Evolutionary conservation across 768 basidiomycete species (phyloP).

Genomic region (Leccinum disarticulatum): DNA sequence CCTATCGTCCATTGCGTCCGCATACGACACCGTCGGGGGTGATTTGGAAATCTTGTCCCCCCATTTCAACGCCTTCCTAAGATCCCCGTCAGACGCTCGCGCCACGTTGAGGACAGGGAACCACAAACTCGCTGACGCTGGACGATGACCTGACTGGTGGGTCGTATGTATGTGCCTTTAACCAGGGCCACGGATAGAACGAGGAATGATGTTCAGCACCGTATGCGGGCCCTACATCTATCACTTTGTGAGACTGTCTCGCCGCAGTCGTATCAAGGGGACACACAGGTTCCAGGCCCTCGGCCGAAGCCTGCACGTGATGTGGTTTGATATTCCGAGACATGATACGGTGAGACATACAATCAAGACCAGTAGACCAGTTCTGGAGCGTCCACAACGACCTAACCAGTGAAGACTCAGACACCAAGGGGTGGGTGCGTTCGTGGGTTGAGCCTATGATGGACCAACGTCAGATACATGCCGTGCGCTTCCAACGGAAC

Average conservation of each 20-base stretch:
- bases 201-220: constrained; percentile 62
- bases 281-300: constrained; percentile 75
- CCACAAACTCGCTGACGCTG: constrained; percentile 44
- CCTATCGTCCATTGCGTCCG: constrained; percentile 66
- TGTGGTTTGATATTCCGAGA: constrained; percentile 60
- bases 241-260: background rate
- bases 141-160: constrained; percentile 43
- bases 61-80: constrained; percentile 71
- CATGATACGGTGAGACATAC: constrained; percentile 43
- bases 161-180: constrained; percentile 77
- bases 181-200: constrained; percentile 85
- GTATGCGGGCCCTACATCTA: constrained; percentile 22
- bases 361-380: constrained; percentile 60
- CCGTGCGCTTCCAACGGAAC: too few relatives aligned
- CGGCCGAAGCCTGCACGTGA: constrained; percentile 49
- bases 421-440: too few relatives aligned
- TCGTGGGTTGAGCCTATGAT: too few relatives aligned
- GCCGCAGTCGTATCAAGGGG: background rate
- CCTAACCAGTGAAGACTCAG: too few relatives aligned
- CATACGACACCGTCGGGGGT: constrained; percentile 73
- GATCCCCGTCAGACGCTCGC: background rate
- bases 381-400: constrained; percentile 37
- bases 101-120: background rate
- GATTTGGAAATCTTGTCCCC: constrained; percentile 69
- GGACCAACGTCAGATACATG: too few relatives aligned